A percentile compares a stretch with the other conserved stretches of the same genome.
Evolutionary conservation across 2,329 filamentous ascomycete species (phyloP).

Genomic region (Colletotrichum acutatum): DNA sequence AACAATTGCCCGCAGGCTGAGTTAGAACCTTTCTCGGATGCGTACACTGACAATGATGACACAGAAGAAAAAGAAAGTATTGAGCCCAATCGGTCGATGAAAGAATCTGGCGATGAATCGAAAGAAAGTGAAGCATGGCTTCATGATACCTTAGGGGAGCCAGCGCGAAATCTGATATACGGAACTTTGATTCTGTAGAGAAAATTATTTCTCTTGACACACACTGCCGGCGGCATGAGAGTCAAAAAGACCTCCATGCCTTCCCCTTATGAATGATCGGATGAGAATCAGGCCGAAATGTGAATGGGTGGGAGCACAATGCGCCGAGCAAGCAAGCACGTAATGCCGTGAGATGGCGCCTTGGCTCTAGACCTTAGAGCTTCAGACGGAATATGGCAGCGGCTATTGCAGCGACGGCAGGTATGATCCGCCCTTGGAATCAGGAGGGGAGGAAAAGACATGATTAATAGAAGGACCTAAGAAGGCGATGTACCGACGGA

Average conservation of each 20-base stretch:
- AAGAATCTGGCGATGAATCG: background rate
- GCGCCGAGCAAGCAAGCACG: background rate
- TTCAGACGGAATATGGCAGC: conserved; percentile 4
- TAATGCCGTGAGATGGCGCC: background rate
- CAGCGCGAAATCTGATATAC: background rate
- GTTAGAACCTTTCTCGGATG: too few relatives aligned
- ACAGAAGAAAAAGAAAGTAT: background rate
- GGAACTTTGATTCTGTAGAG: background rate
- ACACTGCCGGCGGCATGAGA: background rate
- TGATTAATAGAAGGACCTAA: background rate
- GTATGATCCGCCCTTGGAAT: background rate
- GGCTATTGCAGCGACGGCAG: background rate
- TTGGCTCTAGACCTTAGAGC: too few relatives aligned
- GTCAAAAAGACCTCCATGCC: background rate
- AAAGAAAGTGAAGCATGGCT: background rate
- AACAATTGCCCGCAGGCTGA: too few relatives aligned
- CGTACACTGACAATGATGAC: background rate
- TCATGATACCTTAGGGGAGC: too few relatives aligned
- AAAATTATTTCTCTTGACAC: background rate
- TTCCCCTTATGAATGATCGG: conserved; percentile 1
- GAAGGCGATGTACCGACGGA: background rate
- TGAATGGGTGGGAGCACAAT: background rate
- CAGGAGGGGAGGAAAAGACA: background rate
- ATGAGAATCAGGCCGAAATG: conserved; percentile 22
- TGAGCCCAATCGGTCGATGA: background rate